Evolutionary conservation across 2,329 filamentous ascomycete species (phyloP).

Genomic region (Colletotrichum sidae): DNA sequence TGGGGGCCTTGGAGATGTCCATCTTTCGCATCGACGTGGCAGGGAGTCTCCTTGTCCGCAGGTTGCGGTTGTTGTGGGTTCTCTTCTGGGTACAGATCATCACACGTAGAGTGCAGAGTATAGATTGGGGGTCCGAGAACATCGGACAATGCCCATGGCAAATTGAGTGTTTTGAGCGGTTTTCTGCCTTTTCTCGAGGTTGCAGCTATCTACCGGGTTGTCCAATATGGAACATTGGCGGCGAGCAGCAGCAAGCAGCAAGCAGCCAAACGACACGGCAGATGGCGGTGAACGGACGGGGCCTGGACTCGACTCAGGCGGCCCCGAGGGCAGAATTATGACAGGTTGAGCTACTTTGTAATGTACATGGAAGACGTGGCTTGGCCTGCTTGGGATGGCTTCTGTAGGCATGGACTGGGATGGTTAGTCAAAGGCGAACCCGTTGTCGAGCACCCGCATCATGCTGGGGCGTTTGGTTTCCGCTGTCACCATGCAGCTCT

Average conservation of each 20-base stretch:
- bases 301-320: too few relatives aligned
- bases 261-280: too few relatives aligned
- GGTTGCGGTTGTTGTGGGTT: conserved; percentile 15
- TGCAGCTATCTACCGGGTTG: neutral
- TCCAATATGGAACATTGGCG: too few relatives aligned
- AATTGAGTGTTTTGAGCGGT: too few relatives aligned
- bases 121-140: neutral
- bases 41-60: conserved; percentile 1
- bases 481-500: conserved; percentile 8
- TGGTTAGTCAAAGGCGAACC: neutral
- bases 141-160: conserved; percentile 3
- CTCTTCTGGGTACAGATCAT: neutral
- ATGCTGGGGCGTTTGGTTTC: conserved; percentile 22
- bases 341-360: too few relatives aligned
- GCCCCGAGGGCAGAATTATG: too few relatives aligned
- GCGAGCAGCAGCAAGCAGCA: too few relatives aligned
- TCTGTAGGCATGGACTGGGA: neutral
- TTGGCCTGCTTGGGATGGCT: neutral
- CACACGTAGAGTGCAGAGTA: neutral
- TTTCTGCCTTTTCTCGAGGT: neutral
- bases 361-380: neutral
- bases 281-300: too few relatives aligned
- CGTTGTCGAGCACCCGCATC: conserved; percentile 19
- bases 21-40: too few relatives aligned
- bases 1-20: neutral